Base-by-base conservation (phyloP, 306 rosid species). In the Malus sylvestris region DNA sequence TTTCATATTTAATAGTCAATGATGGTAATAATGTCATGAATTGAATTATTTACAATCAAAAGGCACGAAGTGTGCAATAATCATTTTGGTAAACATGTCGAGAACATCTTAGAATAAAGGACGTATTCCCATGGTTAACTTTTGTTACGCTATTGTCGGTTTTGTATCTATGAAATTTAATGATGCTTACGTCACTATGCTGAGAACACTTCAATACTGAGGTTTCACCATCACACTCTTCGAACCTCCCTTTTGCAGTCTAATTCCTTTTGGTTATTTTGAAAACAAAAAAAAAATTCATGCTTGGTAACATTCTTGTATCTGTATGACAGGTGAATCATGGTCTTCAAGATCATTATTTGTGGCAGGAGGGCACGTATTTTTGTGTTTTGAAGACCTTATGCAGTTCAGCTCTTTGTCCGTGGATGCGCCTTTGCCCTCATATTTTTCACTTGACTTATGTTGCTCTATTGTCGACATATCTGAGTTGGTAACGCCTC, bases 281-380 rank as follows among this genome's bases (percentile, higher is more conserved):
- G 55, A 15, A 15, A 5, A 4, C 0, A 8, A 27, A 27, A 65
- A 1, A 12, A 2, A 15, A 22, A 8, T 27, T 29, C 38, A 32
- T 55, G 29, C 64, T 60, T 10, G 51, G 32, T 25, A 73, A 23
- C 42, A 5, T 67, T 40, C 46, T 25, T 13, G 19, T 42, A 22
- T 73, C 63, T 30, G 60, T 73, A 78, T 78, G 55, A 35, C 91
- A 92, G 99, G 81, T 75, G 88, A 81, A 81, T 75, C 78, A 52
- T 89, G 96, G 99, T 79, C 76, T 68, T 78, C 93, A 65, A 91
- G 99, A 87, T 95, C 99, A 10, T 68, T 90, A 68, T 92, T 95
- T 82, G 86, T 92, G 73, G 79, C 83, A 67, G 93, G 87, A 76
- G 85, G 81, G 51, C 79, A 88, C 83, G 80, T 92, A 70, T 81